These are phyloP conservation scores for Alternaria sp. DNA, from an alignment of 2,329 filamentous ascomycete genomes.

Conservation along the genomic window DNA sequence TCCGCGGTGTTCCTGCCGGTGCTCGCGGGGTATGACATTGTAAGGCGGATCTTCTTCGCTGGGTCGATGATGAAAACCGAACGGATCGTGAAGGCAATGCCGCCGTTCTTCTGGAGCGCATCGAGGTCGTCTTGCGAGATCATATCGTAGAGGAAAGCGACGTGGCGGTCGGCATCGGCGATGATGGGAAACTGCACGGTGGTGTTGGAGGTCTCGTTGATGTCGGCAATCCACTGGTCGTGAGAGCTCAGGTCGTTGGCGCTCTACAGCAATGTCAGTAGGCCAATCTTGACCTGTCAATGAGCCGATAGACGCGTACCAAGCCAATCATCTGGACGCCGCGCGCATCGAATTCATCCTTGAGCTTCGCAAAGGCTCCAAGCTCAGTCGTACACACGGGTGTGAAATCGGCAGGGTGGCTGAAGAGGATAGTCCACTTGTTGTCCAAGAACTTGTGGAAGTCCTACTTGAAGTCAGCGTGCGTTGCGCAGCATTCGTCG, in stretches of 20 bases:
- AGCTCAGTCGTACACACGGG: conserved; percentile 96
- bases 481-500: conserved; percentile 50
- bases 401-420: conserved; percentile 86
- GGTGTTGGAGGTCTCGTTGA: conserved; percentile 55
- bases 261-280: conserved; percentile 46
- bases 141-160: conserved; percentile 59
- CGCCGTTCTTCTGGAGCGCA: conserved; percentile 59
- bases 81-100: conserved; percentile 89
- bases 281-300: background rate
- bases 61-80: conserved; percentile 95
- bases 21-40: conserved; percentile 89
- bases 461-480: conserved; percentile 8
- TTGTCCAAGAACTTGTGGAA: conserved; percentile 83
- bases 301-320: conserved; percentile 40
- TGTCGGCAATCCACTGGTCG: conserved; percentile 87
- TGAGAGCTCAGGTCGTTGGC: conserved; percentile 87
- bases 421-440: conserved; percentile 84
- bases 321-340: conserved; percentile 91
- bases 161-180: conserved; percentile 56
- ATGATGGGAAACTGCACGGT: conserved; percentile 59
- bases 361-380: conserved; percentile 87
- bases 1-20: conserved; percentile 71
- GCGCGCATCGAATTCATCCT: conserved; percentile 85
- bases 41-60: conserved; percentile 89
- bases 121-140: conserved; percentile 61